These are phyloP conservation scores for Platanthera guangdongensis DNA, from an alignment of 106 monocot genomes.

Conservation along the genomic window DNA sequence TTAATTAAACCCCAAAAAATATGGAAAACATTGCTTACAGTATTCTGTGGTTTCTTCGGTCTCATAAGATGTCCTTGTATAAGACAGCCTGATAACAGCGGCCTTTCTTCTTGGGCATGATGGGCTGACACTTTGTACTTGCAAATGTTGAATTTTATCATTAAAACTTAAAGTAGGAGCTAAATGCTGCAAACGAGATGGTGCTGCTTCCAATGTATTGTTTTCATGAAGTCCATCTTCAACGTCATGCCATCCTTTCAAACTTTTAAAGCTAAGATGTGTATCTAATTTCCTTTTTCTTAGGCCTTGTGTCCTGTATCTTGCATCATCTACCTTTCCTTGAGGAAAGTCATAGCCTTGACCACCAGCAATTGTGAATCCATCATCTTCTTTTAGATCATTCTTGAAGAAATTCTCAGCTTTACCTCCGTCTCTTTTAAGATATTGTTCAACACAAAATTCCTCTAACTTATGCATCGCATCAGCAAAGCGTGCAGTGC, in stretches of 20 bases:
- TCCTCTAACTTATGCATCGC: slow-evolving; percentile 22
- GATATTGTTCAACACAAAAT: slow-evolving; percentile 11
- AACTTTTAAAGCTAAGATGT: slow-evolving; percentile 20
- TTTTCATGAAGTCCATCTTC: slow-evolving; percentile 10
- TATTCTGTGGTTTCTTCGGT: slow-evolving; percentile 11
- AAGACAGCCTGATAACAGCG: slow-evolving; percentile 69
- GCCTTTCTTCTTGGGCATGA: slow-evolving; percentile 42
- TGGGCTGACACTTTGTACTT: slow-evolving; percentile 17
- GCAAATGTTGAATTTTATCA: slow-evolving; percentile 47
- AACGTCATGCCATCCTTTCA: slow-evolving; percentile 23
- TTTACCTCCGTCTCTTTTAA: slow-evolving; percentile 19
- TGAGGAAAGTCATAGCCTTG: slow-evolving; percentile 20
- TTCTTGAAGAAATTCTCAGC: slow-evolving; percentile 4
- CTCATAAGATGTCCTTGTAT: slow-evolving; percentile 50
- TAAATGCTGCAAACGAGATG: slow-evolving; percentile 9
- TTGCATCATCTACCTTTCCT: slow-evolving; percentile 26
- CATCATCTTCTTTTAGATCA: neutral
- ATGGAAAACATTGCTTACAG: slow-evolving; percentile 2
- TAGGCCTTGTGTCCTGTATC: slow-evolving; percentile 9
- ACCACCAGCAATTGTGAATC: slow-evolving; percentile 1
- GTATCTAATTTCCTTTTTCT: slow-evolving; percentile 15
- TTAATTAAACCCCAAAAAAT: neutral
- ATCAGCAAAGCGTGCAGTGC: slow-evolving; percentile 29
- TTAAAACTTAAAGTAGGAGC: slow-evolving; percentile 65
- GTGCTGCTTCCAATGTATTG: neutral